Percentiles rank a stretch among this genome's conserved stretches.
These are phyloP conservation scores for Botrytis porri DNA, from an alignment of 2,329 filamentous ascomycete genomes.

Conservation along the genomic window DNA sequence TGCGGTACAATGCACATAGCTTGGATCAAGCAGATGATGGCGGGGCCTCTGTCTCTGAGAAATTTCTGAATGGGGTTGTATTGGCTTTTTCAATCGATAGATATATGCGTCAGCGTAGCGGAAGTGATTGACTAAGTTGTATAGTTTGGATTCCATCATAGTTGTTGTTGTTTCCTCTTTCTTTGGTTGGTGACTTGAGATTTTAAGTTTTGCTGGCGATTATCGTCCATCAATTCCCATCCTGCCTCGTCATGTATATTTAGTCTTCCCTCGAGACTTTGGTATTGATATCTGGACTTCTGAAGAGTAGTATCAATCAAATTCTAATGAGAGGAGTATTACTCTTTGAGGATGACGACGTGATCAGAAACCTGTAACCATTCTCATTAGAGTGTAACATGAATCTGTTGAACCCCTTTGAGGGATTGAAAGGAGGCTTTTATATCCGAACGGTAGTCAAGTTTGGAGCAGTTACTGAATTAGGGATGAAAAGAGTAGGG, in stretches of 20 bases:
- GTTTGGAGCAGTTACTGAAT: background rate
- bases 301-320: background rate
- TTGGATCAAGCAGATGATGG: too few relatives aligned
- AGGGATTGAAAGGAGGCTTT: background rate
- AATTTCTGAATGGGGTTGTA: background rate
- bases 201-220: too few relatives aligned
- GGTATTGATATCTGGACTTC: background rate
- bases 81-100: background rate
- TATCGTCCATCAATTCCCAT: rapidly evolving
- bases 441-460: background rate
- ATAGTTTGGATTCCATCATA: background rate
- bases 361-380: background rate
- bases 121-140: background rate
- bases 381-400: too few relatives aligned
- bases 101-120: rapidly evolving
- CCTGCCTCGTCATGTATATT: background rate
- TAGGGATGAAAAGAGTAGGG: too few relatives aligned
- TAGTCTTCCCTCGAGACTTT: background rate
- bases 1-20: background rate
- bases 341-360: background rate
- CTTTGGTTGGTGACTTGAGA: background rate
- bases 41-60: background rate
- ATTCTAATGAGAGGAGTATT: rapidly evolving
- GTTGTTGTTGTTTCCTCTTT: background rate
- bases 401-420: background rate